Base-by-base conservation (phyloP, 208 protist species). In the Trypanosoma avium region DNA sequence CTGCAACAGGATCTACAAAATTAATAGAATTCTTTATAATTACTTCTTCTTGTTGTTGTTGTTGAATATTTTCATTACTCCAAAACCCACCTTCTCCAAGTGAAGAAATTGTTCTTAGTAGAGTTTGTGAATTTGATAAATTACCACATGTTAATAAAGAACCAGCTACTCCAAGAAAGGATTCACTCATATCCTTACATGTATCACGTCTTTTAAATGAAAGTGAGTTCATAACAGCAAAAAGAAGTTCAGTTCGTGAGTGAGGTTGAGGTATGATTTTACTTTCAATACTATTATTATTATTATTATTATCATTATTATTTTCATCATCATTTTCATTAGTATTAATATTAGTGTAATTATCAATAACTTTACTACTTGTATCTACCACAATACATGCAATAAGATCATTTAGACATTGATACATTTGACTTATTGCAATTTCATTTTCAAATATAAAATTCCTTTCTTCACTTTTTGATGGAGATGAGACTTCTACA, bases 381-480 rank as follows among this genome's bases (percentile, higher is more conserved):
- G 27, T 36, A 26, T 42, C 30, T 5, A 56, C 19, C 8, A 64
- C 19, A 32, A 55, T 17, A 45, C 47, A 46, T 26, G 30, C 46
- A 19, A 17, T 26, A 21, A 64, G 59, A 8, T 42, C 46, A 30
- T 19, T 17, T 42, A 64, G 47, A 3, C 35, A 22, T 22, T 35
- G 45, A 19, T 9, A 5, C 10, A 64, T 15, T 27, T 29, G 2
- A 7, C 47, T 35, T 10, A 24, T 64, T 12, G 53, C 46, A 17
- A 64, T 55, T 4, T 64, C 58, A n/a, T 21, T 30, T 30, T 32
- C 21, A 45, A 55, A 52, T 1, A 64, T 22, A 55, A 64, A 64
- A 33, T 55, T 55, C 13, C n/a, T 13, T 3, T 40, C 19, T 10
- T 29, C 47, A 45, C 13, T 43, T 3, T n/a, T 19, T 17, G 29